Evolutionary conservation across 345 rosid species (phyloP).

Genomic region (Camelina laxa): DNA sequence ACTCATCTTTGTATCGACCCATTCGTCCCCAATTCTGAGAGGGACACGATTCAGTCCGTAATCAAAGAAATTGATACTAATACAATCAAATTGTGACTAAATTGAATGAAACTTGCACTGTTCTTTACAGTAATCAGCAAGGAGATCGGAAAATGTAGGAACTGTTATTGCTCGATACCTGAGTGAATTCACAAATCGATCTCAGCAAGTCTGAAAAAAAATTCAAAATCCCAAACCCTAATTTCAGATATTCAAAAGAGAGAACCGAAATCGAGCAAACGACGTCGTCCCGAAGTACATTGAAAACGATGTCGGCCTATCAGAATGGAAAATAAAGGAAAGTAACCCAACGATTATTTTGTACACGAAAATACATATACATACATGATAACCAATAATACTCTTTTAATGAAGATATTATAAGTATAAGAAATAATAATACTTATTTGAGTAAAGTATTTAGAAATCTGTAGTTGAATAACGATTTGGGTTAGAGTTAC

Average conservation of each 20-base stretch:
- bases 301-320: too few species aligned
- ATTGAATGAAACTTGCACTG: neutral
- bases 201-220: neutral
- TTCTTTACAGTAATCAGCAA: neutral
- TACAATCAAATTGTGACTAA: neutral
- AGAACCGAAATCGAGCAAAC: neutral
- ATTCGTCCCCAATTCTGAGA: conserved; percentile 21
- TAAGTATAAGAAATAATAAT: too few species aligned
- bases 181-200: neutral
- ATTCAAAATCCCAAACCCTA: neutral
- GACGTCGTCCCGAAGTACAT: too few species aligned
- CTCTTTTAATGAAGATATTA: too few species aligned
- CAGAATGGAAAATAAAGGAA: too few species aligned
- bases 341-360: too few species aligned
- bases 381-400: too few species aligned
- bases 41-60: neutral
- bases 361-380: too few species aligned
- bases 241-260: neutral
- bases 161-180: neutral
- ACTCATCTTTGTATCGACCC: conserved; percentile 68
- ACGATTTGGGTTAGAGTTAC: too few species aligned
- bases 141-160: neutral
- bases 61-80: neutral
- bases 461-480: too few species aligned
- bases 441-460: too few species aligned